Percentiles rank a stretch among this genome's conserved stretches.
Evolutionary conservation across 169 alveolate species (phyloP).

Genomic region (Plasmodium gonderi): DNA sequence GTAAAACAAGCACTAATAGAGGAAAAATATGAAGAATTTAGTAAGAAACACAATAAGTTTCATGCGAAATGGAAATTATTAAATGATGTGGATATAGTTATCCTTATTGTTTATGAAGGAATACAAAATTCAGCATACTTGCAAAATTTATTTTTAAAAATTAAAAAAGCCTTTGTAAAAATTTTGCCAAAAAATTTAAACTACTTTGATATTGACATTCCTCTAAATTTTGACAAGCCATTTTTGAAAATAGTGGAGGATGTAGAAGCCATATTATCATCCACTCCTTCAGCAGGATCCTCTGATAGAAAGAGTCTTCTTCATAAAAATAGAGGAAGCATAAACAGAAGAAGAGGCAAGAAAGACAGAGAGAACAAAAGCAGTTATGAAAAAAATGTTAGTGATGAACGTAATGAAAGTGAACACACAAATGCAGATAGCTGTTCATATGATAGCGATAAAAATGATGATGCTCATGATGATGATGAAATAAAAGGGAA

Average conservation of each 20-base stretch:
- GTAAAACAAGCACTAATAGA: slow-evolving; percentile 44
- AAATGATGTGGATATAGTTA: slow-evolving; percentile 58
- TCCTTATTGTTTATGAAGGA: slow-evolving; percentile 56
- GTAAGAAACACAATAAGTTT: slow-evolving; percentile 36
- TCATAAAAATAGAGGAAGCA: too few relatives aligned
- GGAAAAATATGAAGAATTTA: slow-evolving; percentile 40
- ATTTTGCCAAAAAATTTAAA: slow-evolving; percentile 25
- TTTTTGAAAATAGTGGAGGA: slow-evolving; percentile 61
- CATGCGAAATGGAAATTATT: slow-evolving; percentile 52
- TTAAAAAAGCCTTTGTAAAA: slow-evolving; percentile 50
- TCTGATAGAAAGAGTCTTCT: too few relatives aligned
- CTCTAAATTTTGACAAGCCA: slow-evolving; percentile 33
- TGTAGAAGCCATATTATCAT: not conserved
- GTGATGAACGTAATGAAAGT: not conserved
- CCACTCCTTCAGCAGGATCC: too few relatives aligned
- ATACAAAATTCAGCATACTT: slow-evolving; percentile 58
- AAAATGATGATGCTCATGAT: not conserved
- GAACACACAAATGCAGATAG: not conserved
- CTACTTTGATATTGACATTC: slow-evolving; percentile 12
- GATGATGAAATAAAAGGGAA: not conserved
- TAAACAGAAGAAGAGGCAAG: not conserved
- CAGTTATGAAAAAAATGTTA: not conserved
- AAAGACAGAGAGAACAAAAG: not conserved
- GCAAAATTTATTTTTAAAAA: slow-evolving; percentile 27
- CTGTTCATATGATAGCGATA: not conserved